Percentiles rank a stretch among this genome's conserved stretches.
phyloP scores from a whole-genome alignment of 2,329 filamentous ascomycete genomes.

The Elsinoe batatas region DNA sequence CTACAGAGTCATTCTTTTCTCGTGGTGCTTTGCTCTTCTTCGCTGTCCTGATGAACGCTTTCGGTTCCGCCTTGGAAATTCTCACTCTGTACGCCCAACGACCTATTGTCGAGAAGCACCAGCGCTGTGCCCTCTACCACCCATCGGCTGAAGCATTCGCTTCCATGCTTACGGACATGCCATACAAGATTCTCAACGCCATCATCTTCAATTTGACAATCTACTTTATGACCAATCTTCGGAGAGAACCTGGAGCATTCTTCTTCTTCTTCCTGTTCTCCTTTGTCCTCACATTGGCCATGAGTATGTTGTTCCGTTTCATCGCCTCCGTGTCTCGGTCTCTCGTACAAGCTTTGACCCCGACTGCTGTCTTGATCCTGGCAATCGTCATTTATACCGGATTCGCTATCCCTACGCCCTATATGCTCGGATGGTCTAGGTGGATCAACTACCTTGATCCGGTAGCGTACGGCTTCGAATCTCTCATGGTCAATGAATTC shows the following conservation, averaged over 20 bases:
- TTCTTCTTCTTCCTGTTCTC: conserved; percentile 78
- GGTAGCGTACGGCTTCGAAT: conserved; percentile 68
- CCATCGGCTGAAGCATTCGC: conserved; percentile 80
- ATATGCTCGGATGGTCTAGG: conserved; percentile 71
- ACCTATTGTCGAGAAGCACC: conserved; percentile 84
- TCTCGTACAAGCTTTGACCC: conserved; percentile 47
- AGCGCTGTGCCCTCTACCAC: conserved; percentile 78
- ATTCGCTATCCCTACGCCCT: conserved; percentile 45
- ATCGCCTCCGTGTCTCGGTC: conserved; percentile 69
- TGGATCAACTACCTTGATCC: conserved; percentile 78
- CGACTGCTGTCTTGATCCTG: conserved; percentile 49
- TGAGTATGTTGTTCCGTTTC: conserved; percentile 80
- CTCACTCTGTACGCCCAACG: conserved; percentile 79
- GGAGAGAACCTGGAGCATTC: conserved; percentile 63
- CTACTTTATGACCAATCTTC: conserved; percentile 81
- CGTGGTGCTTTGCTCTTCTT: conserved; percentile 79
- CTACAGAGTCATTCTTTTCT: conserved; percentile 65
- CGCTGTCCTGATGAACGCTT: conserved; percentile 76
- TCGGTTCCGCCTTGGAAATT: conserved; percentile 72
- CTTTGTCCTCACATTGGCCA: conserved; percentile 61
- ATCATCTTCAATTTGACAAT: conserved; percentile 69
- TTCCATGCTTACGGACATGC: conserved; percentile 78
- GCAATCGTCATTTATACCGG: conserved; percentile 59
- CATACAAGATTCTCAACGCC: conserved; percentile 67
- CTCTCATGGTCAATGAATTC: conserved; percentile 58